Evolutionary conservation across 768 basidiomycete species (phyloP), one percentile per base, ranked within the genome.

Genomic region (Pisolithus tinctorius): DNA sequence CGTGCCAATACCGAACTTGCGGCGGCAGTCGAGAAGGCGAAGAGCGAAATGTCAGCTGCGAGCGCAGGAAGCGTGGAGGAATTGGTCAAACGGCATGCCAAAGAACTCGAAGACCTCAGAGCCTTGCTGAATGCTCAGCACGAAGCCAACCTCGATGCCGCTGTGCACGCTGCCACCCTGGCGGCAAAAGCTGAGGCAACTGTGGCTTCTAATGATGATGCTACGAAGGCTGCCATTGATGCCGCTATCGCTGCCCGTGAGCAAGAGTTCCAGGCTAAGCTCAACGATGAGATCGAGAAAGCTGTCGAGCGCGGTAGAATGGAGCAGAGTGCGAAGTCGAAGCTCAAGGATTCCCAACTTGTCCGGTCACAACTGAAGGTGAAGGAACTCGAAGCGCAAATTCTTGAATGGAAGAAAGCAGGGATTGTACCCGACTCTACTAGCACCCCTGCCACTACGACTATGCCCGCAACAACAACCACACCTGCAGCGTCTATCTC

Each of bases 311-410:
- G 79, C 3, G 88, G 88, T 2, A 73, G 87, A 44, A 71, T 77
- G 70, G 88, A 90, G 55, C 72, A 76, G 47, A 70, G 60, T 1
- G 71, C 80, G 23, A 86, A 84, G 68, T 63, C 69, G 31, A 86
- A 84, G 63, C 57, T 90, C 40, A 89, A 88, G 68, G 88, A 91
- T 56, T 69, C 71, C 1, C 85, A 85, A 56, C 69, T 89, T n/a
- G 73, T 81, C 29, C 77, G 72, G 47, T 71, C 79, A 9, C 80
- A 86, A 60, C 70, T 68, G 51, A 77, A 74, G 51, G 69, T 88
- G 46, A 89, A 87, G 68, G 82, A 84, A 6, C 70, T 88, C 34
- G 86, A 89, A 59, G 73, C 74, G 10, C 79, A 82, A 51, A 77
- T 86, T 34, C 63, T 77, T 39, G 78, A 77, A 52, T 80, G 77